phyloP scores from a whole-genome alignment of 768 basidiomycete species.

The Russula virescens region DNA sequence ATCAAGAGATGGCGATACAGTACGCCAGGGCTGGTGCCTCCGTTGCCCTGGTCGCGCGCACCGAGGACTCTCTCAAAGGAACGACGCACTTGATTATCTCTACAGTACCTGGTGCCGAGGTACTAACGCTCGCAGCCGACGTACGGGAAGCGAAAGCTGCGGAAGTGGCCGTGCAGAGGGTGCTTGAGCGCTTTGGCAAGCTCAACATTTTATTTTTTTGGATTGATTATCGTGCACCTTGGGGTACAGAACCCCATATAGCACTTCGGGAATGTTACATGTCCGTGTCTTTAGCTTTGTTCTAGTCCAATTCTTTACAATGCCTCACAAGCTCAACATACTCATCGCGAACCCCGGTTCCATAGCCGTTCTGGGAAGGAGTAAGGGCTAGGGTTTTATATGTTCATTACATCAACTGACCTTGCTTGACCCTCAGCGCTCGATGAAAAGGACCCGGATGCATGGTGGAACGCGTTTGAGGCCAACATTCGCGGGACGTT shows the following conservation, averaged over 20 bases:
- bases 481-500: constrained; percentile 13
- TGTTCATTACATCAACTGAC: not conserved
- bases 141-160: not conserved
- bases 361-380: not conserved
- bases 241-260: too few species aligned
- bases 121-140: not conserved
- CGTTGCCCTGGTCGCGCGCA: not conserved
- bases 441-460: constrained; percentile 7
- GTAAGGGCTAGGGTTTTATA: not conserved
- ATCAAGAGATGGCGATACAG: constrained; percentile 1
- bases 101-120: not conserved
- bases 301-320: too few species aligned
- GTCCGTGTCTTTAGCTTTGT: too few species aligned
- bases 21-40: constrained; percentile 8
- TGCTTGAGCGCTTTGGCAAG: constrained; percentile 6
- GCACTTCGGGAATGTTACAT: too few species aligned
- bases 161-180: not conserved
- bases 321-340: too few species aligned
- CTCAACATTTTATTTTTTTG: too few species aligned
- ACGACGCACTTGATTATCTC: not conserved
- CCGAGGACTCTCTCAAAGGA: not conserved
- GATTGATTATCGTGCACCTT: too few species aligned
- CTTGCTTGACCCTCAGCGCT: not conserved
- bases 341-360: constrained; percentile 6
- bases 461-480: constrained; percentile 16